These are phyloP conservation scores for Botryotinia narcissicola DNA, from an alignment of 2,329 filamentous ascomycete genomes.

Conservation along the genomic window DNA sequence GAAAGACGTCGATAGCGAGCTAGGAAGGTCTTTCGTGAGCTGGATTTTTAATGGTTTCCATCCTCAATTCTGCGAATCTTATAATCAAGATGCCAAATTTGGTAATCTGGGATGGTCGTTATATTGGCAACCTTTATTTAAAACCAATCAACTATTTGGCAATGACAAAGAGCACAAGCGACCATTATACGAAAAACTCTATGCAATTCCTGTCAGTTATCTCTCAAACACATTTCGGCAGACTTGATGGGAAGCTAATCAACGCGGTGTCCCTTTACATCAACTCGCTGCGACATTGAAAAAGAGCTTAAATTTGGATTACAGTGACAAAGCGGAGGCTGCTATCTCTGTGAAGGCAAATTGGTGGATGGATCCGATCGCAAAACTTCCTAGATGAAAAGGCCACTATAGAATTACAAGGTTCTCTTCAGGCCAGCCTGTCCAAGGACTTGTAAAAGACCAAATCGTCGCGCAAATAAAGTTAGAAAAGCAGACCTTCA, in stretches of 20 bases:
- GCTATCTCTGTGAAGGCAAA: slow-evolving; percentile 9
- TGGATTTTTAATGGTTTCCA: slow-evolving; percentile 32
- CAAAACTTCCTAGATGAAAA: slow-evolving; percentile 1
- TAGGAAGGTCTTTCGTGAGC: slow-evolving; percentile 29
- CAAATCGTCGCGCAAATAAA: slow-evolving; percentile 8
- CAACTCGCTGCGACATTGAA: neutral
- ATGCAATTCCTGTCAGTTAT: slow-evolving; percentile 7
- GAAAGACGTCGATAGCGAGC: slow-evolving; percentile 25
- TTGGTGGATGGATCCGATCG: neutral
- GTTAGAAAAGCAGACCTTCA: neutral
- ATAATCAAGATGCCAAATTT: slow-evolving; percentile 1
- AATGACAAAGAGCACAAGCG: neutral
- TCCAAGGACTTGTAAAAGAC: neutral
- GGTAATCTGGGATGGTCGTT: slow-evolving; percentile 16
- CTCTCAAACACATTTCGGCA: neutral
- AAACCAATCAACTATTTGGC: neutral
- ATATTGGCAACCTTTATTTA: slow-evolving; percentile 15
- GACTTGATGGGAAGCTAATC: slow-evolving; percentile 4
- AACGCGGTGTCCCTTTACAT: neutral
- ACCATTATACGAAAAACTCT: neutral
- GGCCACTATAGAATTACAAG: slow-evolving; percentile 2
- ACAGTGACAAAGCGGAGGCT: too few relatives aligned
- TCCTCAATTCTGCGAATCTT: slow-evolving; percentile 21
- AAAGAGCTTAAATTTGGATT: neutral
- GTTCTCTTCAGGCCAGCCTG: slow-evolving; percentile 8